Base-by-base conservation (phyloP, 1,284 basidiomycete species). In the Cutaneotrichosporon sp. region DNA sequence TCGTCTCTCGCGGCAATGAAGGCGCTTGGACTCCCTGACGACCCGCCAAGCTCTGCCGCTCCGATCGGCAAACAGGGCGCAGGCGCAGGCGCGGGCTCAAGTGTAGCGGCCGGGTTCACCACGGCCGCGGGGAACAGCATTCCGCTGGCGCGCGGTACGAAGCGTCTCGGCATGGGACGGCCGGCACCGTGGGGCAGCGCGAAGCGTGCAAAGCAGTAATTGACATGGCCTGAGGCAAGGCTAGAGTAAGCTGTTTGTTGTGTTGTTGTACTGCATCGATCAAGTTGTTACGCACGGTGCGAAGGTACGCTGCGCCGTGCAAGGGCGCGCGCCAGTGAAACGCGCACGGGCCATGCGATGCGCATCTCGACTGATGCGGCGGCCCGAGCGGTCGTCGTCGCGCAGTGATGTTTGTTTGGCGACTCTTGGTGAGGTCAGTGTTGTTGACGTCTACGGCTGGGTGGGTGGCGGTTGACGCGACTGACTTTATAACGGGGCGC, bases 151-250 rank as follows among this genome's bases (percentile, higher is more conserved):
- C 61, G 60, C 34, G 70, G 69, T 1, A 67, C 60, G 12, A 73
- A 73, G 58, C 56, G 73, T 22, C 55, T 75, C 2, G 73, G 73
- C 3, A 75, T 75, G 73, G 70, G 73, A 3, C 56, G 72, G 38
- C 69, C 69, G 8, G 66, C 65, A 8, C 68, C 69, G 4, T 73
- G 69, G 67, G 70, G 68, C 7, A 13, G 9, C 3, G 26, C 47
- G 18, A 62, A 61, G 44, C 51, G 42, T 9, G 54, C 45, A 7
- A 45, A 43, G 46, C 33, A 48, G 26, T 42, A 39, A 38, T 35
- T 22, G 15, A 4, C 10, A 13, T 3, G n/a, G n/a, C n/a, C n/a
- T n/a, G n/a, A n/a, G n/a, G n/a, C n/a, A n/a, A n/a, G n/a, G 23
- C 8, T 18, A 30, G 26, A 30, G 26, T 30, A 10, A 30, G 26